phyloP scores from a whole-genome alignment of 2,329 filamentous ascomycete species.

The Venturia aucupariae region DNA sequence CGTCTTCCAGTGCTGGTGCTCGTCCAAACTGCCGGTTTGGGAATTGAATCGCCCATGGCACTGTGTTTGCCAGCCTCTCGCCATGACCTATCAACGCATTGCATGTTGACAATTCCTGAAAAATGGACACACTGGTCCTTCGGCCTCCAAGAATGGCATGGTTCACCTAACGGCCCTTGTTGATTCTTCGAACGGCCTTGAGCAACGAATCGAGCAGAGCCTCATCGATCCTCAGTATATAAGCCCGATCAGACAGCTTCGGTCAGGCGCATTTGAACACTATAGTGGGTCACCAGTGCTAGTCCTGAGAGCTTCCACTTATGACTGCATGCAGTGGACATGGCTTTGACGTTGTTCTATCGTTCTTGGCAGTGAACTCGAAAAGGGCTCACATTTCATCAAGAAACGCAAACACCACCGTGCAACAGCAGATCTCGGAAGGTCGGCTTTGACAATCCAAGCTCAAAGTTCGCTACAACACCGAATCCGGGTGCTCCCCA shows the following conservation, averaged over 20 bases:
- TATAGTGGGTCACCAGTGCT: background rate
- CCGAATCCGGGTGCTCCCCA: background rate
- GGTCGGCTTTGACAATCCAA: background rate
- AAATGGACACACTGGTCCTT: background rate
- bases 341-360: background rate
- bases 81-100: background rate
- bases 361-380: background rate
- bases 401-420: background rate
- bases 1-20: background rate
- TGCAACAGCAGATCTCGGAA: background rate
- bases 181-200: background rate
- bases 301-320: background rate
- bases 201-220: background rate
- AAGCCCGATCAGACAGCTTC: background rate
- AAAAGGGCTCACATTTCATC: background rate
- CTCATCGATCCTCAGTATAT: background rate
- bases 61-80: background rate
- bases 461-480: background rate
- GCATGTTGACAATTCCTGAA: slow-evolving; percentile 1
- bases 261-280: background rate
- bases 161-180: background rate
- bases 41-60: background rate
- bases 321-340: too few relatives aligned
- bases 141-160: background rate
- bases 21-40: background rate